Evolutionary conservation across 1,139 yeast species (phyloP).

Genomic region (Suhomyces guaymorum): DNA sequence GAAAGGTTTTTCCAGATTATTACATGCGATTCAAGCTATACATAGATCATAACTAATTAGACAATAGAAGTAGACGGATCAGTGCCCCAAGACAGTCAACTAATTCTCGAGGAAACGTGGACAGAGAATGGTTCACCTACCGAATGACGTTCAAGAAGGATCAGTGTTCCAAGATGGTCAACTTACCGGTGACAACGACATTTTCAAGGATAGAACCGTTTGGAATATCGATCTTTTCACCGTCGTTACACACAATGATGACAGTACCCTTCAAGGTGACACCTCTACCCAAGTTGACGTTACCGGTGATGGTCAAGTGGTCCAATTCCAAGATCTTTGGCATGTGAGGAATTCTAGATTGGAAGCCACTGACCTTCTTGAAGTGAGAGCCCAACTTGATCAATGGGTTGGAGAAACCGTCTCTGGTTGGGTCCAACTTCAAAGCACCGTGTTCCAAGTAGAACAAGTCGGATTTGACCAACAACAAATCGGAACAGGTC

Average conservation of each 20-base stretch:
- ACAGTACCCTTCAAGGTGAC: slow-evolving; percentile 96
- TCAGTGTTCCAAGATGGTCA: slow-evolving; percentile 91
- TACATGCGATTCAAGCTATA: not conserved
- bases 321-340: slow-evolving; percentile 95
- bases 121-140: too few species aligned
- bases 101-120: too few species aligned
- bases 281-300: slow-evolving; percentile 85
- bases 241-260: slow-evolving; percentile 95
- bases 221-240: slow-evolving; percentile 95
- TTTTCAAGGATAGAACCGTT: slow-evolving; percentile 93
- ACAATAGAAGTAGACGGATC: slow-evolving; percentile 17
- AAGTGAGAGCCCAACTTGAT: slow-evolving; percentile 95
- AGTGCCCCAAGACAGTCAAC: slow-evolving; percentile 93
- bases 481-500: slow-evolving; percentile 90
- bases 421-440: slow-evolving; percentile 79
- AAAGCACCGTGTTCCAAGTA: slow-evolving; percentile 89
- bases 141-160: too few species aligned
- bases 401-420: slow-evolving; percentile 86
- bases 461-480: slow-evolving; percentile 96
- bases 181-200: slow-evolving; percentile 95
- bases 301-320: slow-evolving; percentile 96
- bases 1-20: not conserved
- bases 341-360: slow-evolving; percentile 87
- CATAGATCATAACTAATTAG: slow-evolving; percentile 4
- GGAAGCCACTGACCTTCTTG: slow-evolving; percentile 93